Conservation (phyloP, 2,329 filamentous ascomycete genomes). For the Drechslerella coelobrocha region DNA sequence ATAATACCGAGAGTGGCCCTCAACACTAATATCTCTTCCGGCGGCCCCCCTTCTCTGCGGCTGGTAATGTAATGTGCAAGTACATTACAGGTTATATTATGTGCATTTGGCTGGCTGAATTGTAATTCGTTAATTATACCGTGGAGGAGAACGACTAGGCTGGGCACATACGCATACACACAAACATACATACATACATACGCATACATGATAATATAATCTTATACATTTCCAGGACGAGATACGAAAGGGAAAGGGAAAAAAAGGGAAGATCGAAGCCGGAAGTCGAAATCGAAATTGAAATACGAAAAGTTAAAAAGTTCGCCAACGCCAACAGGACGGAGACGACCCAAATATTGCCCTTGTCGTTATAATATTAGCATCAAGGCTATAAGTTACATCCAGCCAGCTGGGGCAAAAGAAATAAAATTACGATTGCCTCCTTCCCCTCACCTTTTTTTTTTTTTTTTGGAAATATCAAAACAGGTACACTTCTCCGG, state of each 20-base stretch:
- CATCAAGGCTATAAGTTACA: conserved; percentile 2
- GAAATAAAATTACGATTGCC: conserved; percentile 11
- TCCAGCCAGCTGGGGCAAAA: conserved; percentile 7
- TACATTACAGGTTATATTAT: too few relatives aligned
- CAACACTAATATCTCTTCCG: not conserved
- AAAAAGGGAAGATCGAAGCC: too few relatives aligned
- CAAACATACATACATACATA: too few relatives aligned
- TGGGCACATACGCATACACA: too few relatives aligned
- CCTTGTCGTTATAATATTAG: conserved; percentile 3
- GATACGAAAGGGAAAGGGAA: too few relatives aligned
- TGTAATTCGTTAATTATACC: not conserved
- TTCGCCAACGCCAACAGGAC: not conserved
- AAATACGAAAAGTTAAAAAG: too few relatives aligned
- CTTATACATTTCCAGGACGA: too few relatives aligned
- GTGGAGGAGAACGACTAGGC: too few relatives aligned
- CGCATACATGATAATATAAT: too few relatives aligned
- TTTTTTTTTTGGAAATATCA: not conserved
- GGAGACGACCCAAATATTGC: not conserved
- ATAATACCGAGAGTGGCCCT: not conserved
- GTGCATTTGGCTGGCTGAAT: conserved; percentile 6
- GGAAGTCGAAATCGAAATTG: too few relatives aligned
- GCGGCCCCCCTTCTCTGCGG: not conserved
- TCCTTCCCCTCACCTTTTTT: not conserved
- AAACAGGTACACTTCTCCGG: conserved; percentile 16
- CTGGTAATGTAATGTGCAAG: conserved; percentile 5